Percentiles rank a stretch among this genome's conserved stretches.
Conservation (phyloP, 2,329 filamentous ascomycete genomes). For the Bertia moriformis region DNA sequence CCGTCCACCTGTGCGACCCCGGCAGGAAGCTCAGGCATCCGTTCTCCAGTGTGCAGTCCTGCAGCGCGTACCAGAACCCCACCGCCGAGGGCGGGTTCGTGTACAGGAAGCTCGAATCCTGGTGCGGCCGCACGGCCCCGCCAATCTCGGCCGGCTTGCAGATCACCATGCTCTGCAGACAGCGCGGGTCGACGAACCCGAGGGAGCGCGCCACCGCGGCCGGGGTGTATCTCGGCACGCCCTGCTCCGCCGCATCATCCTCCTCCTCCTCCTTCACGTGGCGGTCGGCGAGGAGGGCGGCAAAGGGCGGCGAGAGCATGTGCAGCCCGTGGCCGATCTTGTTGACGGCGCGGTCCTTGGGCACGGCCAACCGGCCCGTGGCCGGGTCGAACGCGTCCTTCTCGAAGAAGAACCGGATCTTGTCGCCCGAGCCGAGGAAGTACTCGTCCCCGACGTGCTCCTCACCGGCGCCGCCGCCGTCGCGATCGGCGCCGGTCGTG, state of each 20-base stretch:
- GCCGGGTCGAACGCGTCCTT: slow-evolving; percentile 67
- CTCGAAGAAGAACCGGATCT: slow-evolving; percentile 94
- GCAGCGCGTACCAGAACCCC: slow-evolving; percentile 93
- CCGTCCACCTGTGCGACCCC: slow-evolving; percentile 64
- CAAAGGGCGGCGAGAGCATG: slow-evolving; percentile 52
- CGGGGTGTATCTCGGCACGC: slow-evolving; percentile 25
- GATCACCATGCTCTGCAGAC: slow-evolving; percentile 91
- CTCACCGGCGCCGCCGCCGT: too few relatives aligned
- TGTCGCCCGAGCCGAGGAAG: slow-evolving; percentile 79
- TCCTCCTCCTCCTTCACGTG: slow-evolving; percentile 30
- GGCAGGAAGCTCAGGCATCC: slow-evolving; percentile 77
- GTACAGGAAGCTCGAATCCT: slow-evolving; percentile 85
- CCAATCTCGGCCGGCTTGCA: slow-evolving; percentile 97
- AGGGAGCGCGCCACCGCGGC: slow-evolving; percentile 54
- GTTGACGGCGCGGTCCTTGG: slow-evolving; percentile 77
- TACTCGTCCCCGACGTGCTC: slow-evolving; percentile 87
- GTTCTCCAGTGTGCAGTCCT: slow-evolving; percentile 77
- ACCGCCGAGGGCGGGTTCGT: slow-evolving; percentile 79
- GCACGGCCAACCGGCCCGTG: slow-evolving; percentile 52
- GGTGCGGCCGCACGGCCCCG: slow-evolving; percentile 77
- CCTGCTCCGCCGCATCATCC: slow-evolving; percentile 12
- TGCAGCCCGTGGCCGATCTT: slow-evolving; percentile 74
- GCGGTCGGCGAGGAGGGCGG: slow-evolving; percentile 34
- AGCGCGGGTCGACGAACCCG: slow-evolving; percentile 62
- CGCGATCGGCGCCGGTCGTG: slow-evolving; percentile 59